Base-by-base conservation (phyloP, 2,329 filamentous ascomycete genomes). In the Xylaria multiplex region DNA sequence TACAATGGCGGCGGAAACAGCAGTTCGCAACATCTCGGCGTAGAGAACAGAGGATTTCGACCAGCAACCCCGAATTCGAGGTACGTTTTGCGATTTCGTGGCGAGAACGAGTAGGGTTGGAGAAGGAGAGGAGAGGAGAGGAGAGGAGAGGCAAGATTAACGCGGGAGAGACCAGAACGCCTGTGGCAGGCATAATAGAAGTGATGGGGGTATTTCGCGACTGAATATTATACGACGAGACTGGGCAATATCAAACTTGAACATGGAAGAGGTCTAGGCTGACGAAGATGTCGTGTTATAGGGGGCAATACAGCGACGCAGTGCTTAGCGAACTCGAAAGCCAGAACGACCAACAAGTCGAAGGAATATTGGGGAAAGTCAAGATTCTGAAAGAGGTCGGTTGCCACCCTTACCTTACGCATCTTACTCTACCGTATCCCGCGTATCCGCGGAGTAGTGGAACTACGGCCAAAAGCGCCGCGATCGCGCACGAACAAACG, bases 281-380 rank as follows among this genome's bases (percentile, higher is more conserved):
- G 50, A 68, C 59, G 14, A 46, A 6, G 4, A 37, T 37, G 13
- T 22, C 55, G 48, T 42, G 57, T 22, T 14, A 70, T 71, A 93
- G 91, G 77, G 95, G 95, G 14, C 94, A 97, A 78, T 98, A 98
- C 79, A 95, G 91, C 77, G 91, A 96, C 74, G 92, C 94, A 22
- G 93, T 97, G 54, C 86, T 99, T 59, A 93, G 93, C 77, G 93
- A 97, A 81, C 86, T 99, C 67, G 96, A 99, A 83, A 95, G 92
- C 75, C 96, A 99, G 82, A 98, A 98, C 77, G 94, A 97, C 73
- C 85, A 88, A 65, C 91, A 97, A 74, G 90, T 97, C 11, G 91
- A 93, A 68, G 93, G 93, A n/a, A 94, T 97, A 76, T 86, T 93
- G 71, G 91, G 91, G 71, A 97, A 97, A 80, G 95, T 98, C 67